Percentiles rank a stretch among this genome's conserved stretches.
These are phyloP conservation scores for Penicillium nucicola DNA, from an alignment of 495 filamentous ascomycete genomes.

Conservation along the genomic window DNA sequence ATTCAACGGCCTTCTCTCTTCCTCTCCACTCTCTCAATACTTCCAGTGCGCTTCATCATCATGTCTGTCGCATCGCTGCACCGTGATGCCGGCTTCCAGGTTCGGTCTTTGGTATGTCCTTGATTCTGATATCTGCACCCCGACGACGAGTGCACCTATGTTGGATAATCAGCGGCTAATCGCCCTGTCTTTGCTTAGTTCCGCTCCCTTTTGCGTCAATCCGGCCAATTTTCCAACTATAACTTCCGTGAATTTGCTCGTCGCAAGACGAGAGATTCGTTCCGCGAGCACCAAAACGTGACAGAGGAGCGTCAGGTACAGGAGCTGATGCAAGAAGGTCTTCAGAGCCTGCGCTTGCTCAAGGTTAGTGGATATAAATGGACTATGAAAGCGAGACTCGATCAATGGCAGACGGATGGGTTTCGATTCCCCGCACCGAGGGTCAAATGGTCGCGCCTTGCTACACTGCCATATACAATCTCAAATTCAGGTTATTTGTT, in stretches of 20 bases:
- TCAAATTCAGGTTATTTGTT: not conserved
- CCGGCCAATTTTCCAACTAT: constrained; percentile 84
- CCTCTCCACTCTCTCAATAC: constrained; percentile 30
- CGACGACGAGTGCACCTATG: not conserved
- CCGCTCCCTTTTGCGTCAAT: constrained; percentile 85
- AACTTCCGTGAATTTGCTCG: constrained; percentile 97
- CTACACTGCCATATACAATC: not conserved
- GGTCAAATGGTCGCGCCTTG: not conserved
- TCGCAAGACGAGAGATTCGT: constrained; percentile 82
- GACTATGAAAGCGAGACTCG: not conserved
- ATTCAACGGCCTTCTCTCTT: constrained; percentile 21
- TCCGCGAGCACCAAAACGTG: constrained; percentile 69
- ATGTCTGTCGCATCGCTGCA: constrained; percentile 53
- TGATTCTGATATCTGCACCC: not conserved
- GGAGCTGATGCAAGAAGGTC: constrained; percentile 81
- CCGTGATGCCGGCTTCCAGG: constrained; percentile 67
- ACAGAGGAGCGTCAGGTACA: constrained; percentile 76
- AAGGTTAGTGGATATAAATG: constrained; percentile 62
- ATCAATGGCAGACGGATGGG: not conserved
- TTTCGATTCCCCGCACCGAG: not conserved
- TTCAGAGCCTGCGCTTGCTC: constrained; percentile 83
- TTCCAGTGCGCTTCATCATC: constrained; percentile 3
- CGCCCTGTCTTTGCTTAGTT: constrained; percentile 53
- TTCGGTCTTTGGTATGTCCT: constrained; percentile 63
- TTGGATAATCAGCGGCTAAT: not conserved